Evolutionary conservation across 1,284 basidiomycete species (phyloP), one percentile per base, ranked within the genome.

Genomic region (Xerocomus nothofagi): DNA sequence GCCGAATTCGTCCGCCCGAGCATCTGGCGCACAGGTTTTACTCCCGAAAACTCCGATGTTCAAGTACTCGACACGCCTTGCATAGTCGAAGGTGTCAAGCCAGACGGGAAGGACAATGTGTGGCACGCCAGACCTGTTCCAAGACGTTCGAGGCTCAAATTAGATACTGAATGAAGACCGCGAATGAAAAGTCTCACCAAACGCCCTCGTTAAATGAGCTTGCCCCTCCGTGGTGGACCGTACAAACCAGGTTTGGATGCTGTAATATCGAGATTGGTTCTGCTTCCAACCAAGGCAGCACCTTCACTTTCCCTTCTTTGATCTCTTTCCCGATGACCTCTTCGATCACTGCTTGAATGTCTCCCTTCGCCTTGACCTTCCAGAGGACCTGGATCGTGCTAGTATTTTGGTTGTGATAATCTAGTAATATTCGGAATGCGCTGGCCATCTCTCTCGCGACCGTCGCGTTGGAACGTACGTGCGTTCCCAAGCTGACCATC

Each of bases 171-270:
- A 10, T 36, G 18, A n/a, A n/a, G n/a, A n/a, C n/a, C n/a, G 21
- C 21, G 14, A 20, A 40, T 20, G 12, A 33, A 32, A 41, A 21
- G 31, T 15, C 45, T 44, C 18, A 60, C 57, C 55, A 58, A 23
- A 60, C 3, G 0, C 47, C 49, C 9, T 61, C 59, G 1, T 31
- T 56, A 32, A 53, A 61, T 8, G 59, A 61, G 40, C 58, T 58
- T 8, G 49, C 56, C 4, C 59, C 54, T 26, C 57, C 57, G 12
- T 61, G 54, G n/a, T 59, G 59, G 12, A 61, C 53, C 6, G 42
- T 50, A 23, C 55, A 60, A 27, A 58, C 29, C 34, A 60, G n/a
- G 20, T 60, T 54, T 0, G 44, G 36, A 40, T 54, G 55, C 30
- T 57, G 55, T 8, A 60, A 37, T 39, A 59, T 40, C 10, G 56